These are phyloP conservation scores for Lachnellula willkommii DNA, from an alignment of 2,329 filamentous ascomycete species.

Conservation along the genomic window DNA sequence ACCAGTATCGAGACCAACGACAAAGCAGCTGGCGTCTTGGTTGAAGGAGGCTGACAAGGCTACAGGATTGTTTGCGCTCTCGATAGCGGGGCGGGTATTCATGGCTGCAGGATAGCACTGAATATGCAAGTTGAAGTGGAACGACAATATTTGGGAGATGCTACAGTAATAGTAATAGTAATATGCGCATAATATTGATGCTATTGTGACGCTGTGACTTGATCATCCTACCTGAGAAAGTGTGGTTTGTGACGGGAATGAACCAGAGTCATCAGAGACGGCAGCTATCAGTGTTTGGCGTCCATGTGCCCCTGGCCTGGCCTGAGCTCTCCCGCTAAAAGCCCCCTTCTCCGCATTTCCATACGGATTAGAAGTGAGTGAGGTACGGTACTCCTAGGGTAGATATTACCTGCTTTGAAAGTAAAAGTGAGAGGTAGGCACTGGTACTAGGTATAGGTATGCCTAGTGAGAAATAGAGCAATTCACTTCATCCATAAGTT, in stretches of 20 bases:
- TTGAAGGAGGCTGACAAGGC: slow-evolving; percentile 86
- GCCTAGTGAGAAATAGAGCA: no score
- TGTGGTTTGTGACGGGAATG: background rate
- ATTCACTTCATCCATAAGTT: no score
- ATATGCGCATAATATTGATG: background rate
- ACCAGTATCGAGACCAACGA: slow-evolving; percentile 78
- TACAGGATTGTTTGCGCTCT: slow-evolving; percentile 65
- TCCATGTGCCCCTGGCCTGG: background rate
- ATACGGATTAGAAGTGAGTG: no score
- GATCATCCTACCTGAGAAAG: background rate
- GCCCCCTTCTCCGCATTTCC: no score
- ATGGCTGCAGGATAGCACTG: slow-evolving; percentile 44
- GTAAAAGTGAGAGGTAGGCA: no score
- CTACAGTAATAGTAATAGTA: background rate
- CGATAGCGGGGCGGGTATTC: slow-evolving; percentile 85
- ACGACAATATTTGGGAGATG: background rate
- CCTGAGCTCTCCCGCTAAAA: background rate
- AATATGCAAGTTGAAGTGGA: no score
- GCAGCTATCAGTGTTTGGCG: background rate
- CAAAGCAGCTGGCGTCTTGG: slow-evolving; percentile 75
- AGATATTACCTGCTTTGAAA: no score
- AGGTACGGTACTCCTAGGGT: no score
- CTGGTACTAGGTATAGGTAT: no score
- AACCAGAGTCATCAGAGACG: background rate
- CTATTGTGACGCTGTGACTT: background rate